Evolutionary conservation across 2,329 filamentous ascomycete genomes (phyloP), one percentile per base, ranked within the genome.

Genomic region (Passalora sequoiae): DNA sequence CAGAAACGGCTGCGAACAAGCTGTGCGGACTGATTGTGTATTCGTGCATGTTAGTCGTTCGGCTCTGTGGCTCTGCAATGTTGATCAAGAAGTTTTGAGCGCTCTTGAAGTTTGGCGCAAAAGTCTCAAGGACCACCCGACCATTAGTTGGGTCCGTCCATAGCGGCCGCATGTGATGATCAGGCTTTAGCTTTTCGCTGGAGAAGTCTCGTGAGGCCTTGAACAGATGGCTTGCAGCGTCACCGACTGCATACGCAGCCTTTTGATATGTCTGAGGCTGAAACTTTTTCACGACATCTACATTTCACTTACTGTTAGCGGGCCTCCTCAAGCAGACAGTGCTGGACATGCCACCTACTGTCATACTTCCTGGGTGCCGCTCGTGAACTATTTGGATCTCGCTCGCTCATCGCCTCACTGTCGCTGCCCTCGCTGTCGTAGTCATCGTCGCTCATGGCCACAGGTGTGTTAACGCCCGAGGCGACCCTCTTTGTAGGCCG

Each of bases 71-170:
- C 69, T 98, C 91, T 50, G 91, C 87, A 56, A 98, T 91, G 35
- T 92, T 95, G 58, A 94, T 95, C 46, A 98, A 73, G 63, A 98
- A 95, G 64, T 95, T 89, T 62, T 95, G 89, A 0, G 88, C 91
- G 60, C 89, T 84, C 44, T 84, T 78, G 44, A 91, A 89, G 44
- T 92, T 73, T 2, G 89, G 86, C 40, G 86, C 91, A 70, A 96
- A 97, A 57, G 89, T 94, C 72, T 98, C 91, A 31, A 97, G 74
- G 21, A 94, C 92, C 61, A 97, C 92, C 51, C 84, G 82, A 25
- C 86, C 89, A 61, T 85, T 86, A 35, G 83, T 73, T 2, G 89
- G 86, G 63, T 96, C 89, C 56, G 98, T 92, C 87, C 89, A 97
- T 47, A 97, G 75, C 12, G 92, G 92, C 12, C 92, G 83, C 60